Base-by-base conservation (phyloP, 139 green algal species). In the Desmodesmus armatus region DNA sequence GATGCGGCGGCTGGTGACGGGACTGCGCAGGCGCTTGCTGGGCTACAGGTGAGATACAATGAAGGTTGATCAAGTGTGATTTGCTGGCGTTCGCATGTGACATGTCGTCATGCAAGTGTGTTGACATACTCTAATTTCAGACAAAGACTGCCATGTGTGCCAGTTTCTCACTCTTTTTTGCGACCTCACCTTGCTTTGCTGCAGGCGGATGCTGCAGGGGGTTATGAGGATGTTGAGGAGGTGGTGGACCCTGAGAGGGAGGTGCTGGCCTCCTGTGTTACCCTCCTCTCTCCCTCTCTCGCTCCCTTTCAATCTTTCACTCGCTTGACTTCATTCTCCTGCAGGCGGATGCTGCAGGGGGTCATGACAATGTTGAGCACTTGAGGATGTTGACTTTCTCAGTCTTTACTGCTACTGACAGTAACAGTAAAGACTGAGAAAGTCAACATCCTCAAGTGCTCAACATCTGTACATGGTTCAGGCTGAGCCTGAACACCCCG, bases 221-320 rank as follows among this genome's bases (percentile, higher is more conserved):
- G 78, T 3, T 84, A 90, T 75, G 69, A 86, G 81, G 81, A 85
- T 62, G 51, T 88, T 51, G 77, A 73, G 27, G 89, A 86, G 39
- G 90, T 91, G 63, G 89, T 92, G 47, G 91, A 94, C 27, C 82
- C 89, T 9, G 88, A 89, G 29, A 63, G 82, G 37, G 87, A 95
- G 85, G 88, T 96, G 78, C 88, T 92, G 82, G 89, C 91, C 2
- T 97, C 97, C 84, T 31, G 71, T 90, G 11, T 65, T 89, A 31
- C 85, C 95, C 91, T 92, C 93, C 69, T 3, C 78, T 5, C 3
- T 51, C 1, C n/a, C 17, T 27, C 19, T 27, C 17, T 17, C 0
- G 21, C 19, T 27, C 19, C n/a, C n/a, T n/a, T n/a, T n/a, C n/a
- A n/a, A n/a, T n/a, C n/a, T n/a, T n/a, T n/a, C n/a, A n/a, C n/a